Percentiles rank a stretch among this genome's conserved stretches.
Conservation (phyloP, 768 basidiomycete genomes). For the Cantharellus anzutake region DNA sequence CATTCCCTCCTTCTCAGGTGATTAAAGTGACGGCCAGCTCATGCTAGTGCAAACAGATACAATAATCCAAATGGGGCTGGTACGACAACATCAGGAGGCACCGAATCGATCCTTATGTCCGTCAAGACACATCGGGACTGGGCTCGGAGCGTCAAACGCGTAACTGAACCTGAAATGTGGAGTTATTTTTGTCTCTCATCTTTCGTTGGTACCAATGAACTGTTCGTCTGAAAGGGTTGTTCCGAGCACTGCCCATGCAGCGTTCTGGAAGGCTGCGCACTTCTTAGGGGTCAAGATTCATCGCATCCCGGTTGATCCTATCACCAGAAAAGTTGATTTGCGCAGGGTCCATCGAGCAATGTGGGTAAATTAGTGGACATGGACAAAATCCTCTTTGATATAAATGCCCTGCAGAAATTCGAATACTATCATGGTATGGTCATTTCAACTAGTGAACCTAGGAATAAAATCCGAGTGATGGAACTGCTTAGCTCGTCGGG, state of each 20-base stretch:
- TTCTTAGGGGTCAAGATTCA: constrained; percentile 87
- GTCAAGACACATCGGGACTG: constrained; percentile 90
- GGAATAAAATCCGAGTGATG: not conserved
- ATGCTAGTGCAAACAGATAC: constrained; percentile 24
- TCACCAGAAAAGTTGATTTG: constrained; percentile 62
- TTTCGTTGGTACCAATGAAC: not conserved
- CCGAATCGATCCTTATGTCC: constrained; percentile 91
- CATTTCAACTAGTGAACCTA: not conserved
- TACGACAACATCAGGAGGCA: constrained; percentile 87
- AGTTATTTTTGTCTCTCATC: constrained; percentile 10
- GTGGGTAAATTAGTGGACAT: constrained; percentile 26
- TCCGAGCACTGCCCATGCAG: constrained; percentile 73
- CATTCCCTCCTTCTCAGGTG: constrained; percentile 3
- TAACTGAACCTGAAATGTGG: constrained; percentile 84
- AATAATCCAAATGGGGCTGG: constrained; percentile 75
- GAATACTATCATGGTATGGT: constrained; percentile 68
- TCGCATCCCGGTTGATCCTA: constrained; percentile 57
- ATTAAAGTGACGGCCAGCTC: not conserved
- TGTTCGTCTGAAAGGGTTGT: constrained; percentile 38
- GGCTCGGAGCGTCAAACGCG: constrained; percentile 69
- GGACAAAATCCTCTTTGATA: not conserved
- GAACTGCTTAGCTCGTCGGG: constrained; percentile 43
- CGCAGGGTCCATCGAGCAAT: constrained; percentile 69
- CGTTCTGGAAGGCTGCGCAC: constrained; percentile 82
- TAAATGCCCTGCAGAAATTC: constrained; percentile 33